These are phyloP conservation scores for Syzygium jambos DNA, from an alignment of 345 rosid genomes.

Conservation along the genomic window DNA sequence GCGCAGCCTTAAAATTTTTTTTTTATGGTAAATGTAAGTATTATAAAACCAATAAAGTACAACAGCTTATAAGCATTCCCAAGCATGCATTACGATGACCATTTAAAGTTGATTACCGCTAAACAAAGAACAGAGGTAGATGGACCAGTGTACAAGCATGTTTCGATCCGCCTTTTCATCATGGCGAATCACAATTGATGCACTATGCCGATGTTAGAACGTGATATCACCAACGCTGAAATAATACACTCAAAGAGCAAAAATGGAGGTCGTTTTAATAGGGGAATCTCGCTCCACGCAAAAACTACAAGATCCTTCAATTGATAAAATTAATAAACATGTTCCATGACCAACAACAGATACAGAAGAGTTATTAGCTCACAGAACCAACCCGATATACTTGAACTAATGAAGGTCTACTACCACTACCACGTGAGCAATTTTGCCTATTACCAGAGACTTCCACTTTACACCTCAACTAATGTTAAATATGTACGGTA, in stretches of 20 bases:
- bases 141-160: background rate
- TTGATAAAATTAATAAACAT: background rate
- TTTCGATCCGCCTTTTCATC: background rate
- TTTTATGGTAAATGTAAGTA: too few species aligned
- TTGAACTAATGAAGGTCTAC: background rate
- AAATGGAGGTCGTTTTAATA: background rate
- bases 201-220: background rate
- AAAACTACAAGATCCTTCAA: background rate
- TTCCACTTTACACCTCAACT: conserved; percentile 7
- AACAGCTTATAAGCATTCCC: too few species aligned
- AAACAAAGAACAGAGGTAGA: background rate
- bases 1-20: too few species aligned
- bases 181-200: background rate
- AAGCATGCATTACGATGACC: too few species aligned
- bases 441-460: background rate
- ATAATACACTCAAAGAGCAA: too few species aligned
- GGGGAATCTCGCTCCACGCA: background rate
- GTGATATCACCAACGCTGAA: too few species aligned
- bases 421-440: background rate
- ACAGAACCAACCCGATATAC: background rate
- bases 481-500: conserved; percentile 6
- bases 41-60: too few species aligned
- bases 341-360: background rate
- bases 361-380: background rate
- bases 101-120: background rate